Conservation (phyloP, 2,329 filamentous ascomycete genomes). For the Mycosphaerella arachidis region DNA sequence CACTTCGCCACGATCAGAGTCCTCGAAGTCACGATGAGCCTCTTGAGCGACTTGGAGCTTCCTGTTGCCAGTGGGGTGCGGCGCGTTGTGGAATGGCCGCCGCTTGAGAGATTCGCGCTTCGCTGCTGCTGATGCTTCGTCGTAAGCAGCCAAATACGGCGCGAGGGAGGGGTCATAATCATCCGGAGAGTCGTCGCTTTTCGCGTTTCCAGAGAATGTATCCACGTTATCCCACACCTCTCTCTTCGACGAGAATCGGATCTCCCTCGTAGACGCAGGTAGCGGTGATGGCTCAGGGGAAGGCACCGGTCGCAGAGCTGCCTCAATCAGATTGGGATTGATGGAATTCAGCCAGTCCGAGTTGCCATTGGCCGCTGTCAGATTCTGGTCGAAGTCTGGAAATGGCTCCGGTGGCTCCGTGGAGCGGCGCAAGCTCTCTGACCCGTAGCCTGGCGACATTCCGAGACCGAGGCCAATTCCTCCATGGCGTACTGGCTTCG, state of each 20-base stretch:
- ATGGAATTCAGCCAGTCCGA: background rate
- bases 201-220: background rate
- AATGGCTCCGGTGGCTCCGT: background rate
- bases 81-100: no score
- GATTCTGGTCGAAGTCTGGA: background rate
- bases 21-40: background rate
- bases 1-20: conserved; percentile 8
- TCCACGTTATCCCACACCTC: background rate
- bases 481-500: background rate
- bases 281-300: background rate
- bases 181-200: background rate
- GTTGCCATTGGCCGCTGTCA: background rate
- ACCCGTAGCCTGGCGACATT: background rate
- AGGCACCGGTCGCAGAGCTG: background rate
- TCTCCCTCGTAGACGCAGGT: background rate
- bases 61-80: no score
- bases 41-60: no score
- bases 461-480: background rate
- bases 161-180: background rate
- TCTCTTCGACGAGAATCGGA: background rate
- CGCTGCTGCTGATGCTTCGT: background rate
- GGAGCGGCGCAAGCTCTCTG: background rate
- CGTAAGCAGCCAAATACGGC: background rate
- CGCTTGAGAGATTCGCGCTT: no score
- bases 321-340: background rate